Percentiles rank a stretch among this genome's conserved stretches.
Evolutionary conservation across 1,139 yeast species (phyloP).

Genomic region (Starmera stellimalicola): DNA sequence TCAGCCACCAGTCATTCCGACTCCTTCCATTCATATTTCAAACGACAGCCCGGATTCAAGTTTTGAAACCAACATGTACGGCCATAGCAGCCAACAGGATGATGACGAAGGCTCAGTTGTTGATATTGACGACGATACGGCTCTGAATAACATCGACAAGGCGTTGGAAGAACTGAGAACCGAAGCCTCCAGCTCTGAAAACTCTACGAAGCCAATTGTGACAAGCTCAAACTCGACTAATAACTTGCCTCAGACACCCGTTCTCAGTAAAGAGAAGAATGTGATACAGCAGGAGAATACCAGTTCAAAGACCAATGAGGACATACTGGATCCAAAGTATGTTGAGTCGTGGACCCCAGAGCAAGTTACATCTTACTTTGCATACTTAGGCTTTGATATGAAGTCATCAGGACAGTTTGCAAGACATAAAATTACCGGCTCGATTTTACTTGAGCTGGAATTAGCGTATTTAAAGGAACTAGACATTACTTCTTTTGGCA

Average conservation of each 20-base stretch:
- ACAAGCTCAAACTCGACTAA: neutral
- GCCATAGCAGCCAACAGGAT: neutral
- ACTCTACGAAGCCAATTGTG: neutral
- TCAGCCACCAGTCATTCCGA: neutral
- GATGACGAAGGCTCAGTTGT: conserved; percentile 1
- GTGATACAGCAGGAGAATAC: neutral
- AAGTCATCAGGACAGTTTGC: conserved; percentile 70
- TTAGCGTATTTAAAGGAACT: conserved; percentile 80
- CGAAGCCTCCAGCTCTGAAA: conserved; percentile 14
- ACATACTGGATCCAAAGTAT: conserved; percentile 34
- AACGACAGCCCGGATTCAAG: neutral
- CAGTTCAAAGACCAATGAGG: conserved; percentile 8
- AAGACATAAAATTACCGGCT: conserved; percentile 82
- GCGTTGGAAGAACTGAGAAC: conserved; percentile 65
- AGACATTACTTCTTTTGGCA: conserved; percentile 89
- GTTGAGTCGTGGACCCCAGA: conserved; percentile 75
- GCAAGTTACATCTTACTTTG: conserved; percentile 74
- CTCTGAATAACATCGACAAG: conserved; percentile 75
- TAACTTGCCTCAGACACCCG: neutral
- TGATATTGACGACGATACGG: conserved; percentile 27
- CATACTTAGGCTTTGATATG: conserved; percentile 62
- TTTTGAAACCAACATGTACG: neutral
- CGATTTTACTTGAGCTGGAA: conserved; percentile 76
- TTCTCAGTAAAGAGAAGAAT: neutral
- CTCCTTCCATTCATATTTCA: neutral